A percentile compares a stretch with the other conserved stretches of the same genome.
Conservation (phyloP, 2,329 filamentous ascomycete genomes). For the Trichoderma citrinoviride region DNA sequence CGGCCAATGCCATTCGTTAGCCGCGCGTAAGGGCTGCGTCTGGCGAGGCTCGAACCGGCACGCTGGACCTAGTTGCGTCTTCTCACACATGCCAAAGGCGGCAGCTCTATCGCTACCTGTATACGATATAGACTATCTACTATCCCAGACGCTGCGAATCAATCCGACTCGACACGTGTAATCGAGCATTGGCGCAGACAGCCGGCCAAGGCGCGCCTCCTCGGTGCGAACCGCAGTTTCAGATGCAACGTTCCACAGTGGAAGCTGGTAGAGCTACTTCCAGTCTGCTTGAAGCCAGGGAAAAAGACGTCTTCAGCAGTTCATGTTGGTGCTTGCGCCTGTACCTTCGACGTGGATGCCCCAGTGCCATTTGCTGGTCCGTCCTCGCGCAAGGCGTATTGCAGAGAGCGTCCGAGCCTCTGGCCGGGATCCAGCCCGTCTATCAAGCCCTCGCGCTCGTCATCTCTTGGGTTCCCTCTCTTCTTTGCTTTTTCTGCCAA, state of each 20-base stretch:
- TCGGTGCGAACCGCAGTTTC: too few relatives aligned
- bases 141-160: too few relatives aligned
- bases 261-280: too few relatives aligned
- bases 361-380: not conserved
- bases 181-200: too few relatives aligned
- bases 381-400: conserved; percentile 1
- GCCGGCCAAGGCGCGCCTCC: too few relatives aligned
- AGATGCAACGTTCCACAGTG: too few relatives aligned
- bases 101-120: not conserved
- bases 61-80: not conserved
- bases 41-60: not conserved
- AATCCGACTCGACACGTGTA: too few relatives aligned
- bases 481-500: not conserved
- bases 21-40: not conserved
- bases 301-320: not conserved
- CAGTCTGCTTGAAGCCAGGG: not conserved
- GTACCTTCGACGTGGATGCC: not conserved
- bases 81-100: not conserved
- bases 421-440: not conserved
- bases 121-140: too few relatives aligned
- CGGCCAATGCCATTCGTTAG: not conserved
- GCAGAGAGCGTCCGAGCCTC: not conserved
- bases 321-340: not conserved
- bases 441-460: not conserved
- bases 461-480: not conserved